Conservation (phyloP, 1,284 basidiomycete species). For the Coniferiporia sulphurascens region DNA sequence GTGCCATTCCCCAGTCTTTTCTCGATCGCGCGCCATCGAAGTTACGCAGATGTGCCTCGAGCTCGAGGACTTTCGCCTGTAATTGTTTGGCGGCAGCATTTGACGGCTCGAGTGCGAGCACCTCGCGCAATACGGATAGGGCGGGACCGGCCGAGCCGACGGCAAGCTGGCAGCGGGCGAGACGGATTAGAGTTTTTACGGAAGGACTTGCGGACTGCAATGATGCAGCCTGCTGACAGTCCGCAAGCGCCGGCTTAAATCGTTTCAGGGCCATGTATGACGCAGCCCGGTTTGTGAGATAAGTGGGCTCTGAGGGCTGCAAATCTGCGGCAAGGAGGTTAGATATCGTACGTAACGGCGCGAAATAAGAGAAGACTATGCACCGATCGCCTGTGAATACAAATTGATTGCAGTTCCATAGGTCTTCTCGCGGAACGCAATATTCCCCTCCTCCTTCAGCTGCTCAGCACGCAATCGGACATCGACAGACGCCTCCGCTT, state of each 20-base stretch:
- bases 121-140: slow-evolving; percentile 53
- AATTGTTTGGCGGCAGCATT: slow-evolving; percentile 55
- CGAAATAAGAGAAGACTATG: slow-evolving; percentile 21
- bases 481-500: slow-evolving; percentile 23
- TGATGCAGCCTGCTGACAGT: slow-evolving; percentile 71
- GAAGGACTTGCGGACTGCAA: slow-evolving; percentile 51
- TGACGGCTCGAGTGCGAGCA: slow-evolving; percentile 49
- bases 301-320: slow-evolving; percentile 66
- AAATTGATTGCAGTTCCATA: slow-evolving; percentile 71
- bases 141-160: slow-evolving; percentile 64
- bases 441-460: slow-evolving; percentile 70
- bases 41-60: slow-evolving; percentile 61
- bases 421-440: slow-evolving; percentile 61
- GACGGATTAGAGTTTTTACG: slow-evolving; percentile 69
- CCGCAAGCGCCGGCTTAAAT: slow-evolving; percentile 68
- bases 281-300: slow-evolving; percentile 82
- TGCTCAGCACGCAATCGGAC: slow-evolving; percentile 45
- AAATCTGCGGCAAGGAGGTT: slow-evolving; percentile 41
- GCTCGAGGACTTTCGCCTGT: slow-evolving; percentile 52
- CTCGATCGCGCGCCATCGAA: slow-evolving; percentile 53
- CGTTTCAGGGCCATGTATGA: slow-evolving; percentile 79
- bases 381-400: slow-evolving; percentile 76
- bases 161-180: slow-evolving; percentile 77
- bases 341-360: not conserved
- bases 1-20: slow-evolving; percentile 65